Evolutionary conservation across 148 eudicot genomes (phyloP).

Genomic region (Chenopodium berlandieri): DNA sequence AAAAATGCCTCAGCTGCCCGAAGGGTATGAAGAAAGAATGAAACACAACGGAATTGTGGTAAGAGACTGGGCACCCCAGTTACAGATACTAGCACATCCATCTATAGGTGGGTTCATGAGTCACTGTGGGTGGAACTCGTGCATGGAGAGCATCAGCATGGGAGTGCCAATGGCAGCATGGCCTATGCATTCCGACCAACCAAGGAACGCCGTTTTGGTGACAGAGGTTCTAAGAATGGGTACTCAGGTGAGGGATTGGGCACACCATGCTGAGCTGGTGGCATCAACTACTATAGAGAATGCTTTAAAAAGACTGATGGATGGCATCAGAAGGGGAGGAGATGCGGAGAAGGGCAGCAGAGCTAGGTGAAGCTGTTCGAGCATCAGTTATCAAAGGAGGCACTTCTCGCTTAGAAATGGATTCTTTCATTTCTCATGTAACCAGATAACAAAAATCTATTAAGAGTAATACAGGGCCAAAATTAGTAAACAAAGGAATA

Average conservation of each 20-base stretch:
- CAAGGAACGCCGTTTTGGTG: conserved; percentile 42
- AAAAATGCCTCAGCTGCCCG: conserved; percentile 34
- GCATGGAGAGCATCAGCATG: conserved; percentile 58
- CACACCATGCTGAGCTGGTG: conserved; percentile 27
- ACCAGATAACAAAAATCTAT: conserved; percentile 30
- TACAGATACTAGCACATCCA: conserved; percentile 51
- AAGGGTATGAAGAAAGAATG: conserved; percentile 57
- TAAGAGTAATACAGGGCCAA: no score
- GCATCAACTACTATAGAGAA: conserved; percentile 22
- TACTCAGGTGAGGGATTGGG: conserved; percentile 39
- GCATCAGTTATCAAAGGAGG: conserved; percentile 47
- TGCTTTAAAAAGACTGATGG: conserved; percentile 43
- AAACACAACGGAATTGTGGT: conserved; percentile 42
- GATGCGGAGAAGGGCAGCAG: conserved; percentile 40
- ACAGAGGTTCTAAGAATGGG: conserved; percentile 43
- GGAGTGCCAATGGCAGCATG: conserved; percentile 61
- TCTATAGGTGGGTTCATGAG: conserved; percentile 60
- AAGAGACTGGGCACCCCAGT: conserved; percentile 66
- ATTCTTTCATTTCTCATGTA: conserved; percentile 52
- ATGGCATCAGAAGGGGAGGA: conserved; percentile 57
- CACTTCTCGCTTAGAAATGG: conserved; percentile 43
- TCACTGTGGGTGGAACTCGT: conserved; percentile 76
- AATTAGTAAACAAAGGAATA: no score
- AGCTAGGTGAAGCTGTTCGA: conserved; percentile 31
- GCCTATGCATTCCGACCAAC: conserved; percentile 77